Evolutionary conservation across 495 filamentous ascomycete genomes (phyloP).

Genomic region (Acidiella bohemica): DNA sequence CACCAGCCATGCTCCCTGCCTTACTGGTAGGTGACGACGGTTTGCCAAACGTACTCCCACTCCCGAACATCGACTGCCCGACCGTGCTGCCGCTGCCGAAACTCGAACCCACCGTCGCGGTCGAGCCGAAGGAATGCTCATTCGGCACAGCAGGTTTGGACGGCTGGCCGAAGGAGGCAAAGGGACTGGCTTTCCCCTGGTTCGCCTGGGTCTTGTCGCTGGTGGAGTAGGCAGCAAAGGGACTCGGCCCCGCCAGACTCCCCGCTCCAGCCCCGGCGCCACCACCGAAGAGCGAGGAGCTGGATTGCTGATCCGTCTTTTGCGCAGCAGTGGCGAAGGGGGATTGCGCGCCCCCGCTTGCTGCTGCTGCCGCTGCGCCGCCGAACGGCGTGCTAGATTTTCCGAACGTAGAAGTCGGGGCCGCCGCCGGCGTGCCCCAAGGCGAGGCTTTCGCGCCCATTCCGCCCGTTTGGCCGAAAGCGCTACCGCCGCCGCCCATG

Average conservation of each 20-base stretch:
- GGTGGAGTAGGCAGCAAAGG: constrained; percentile 7
- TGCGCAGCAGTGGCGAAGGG: constrained; percentile 15
- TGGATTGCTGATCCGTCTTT: no score
- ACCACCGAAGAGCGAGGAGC: constrained; percentile 2
- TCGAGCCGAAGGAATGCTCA: constrained; percentile 29
- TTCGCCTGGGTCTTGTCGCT: no score
- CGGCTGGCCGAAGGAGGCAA: constrained; percentile 1
- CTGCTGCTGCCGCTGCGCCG: constrained; percentile 6
- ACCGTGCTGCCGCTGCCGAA: constrained; percentile 16
- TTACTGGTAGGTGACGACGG: constrained; percentile 6
- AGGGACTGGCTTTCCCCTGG: no score
- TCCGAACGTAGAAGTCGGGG: constrained; percentile 2
- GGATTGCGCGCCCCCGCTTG: no score
- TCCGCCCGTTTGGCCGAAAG: constrained; percentile 19
- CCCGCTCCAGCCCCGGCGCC: neutral
- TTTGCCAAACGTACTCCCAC: constrained; percentile 16
- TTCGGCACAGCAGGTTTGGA: constrained; percentile 12
- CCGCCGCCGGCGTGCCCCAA: constrained; percentile 15
- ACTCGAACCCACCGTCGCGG: constrained; percentile 27
- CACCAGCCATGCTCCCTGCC: constrained; percentile 16
- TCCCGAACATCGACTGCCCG: constrained; percentile 11
- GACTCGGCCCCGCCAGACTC: constrained; percentile 1
- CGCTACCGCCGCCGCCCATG: neutral
- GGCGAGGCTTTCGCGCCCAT: constrained; percentile 16
- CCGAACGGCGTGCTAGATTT: constrained; percentile 15